Percentiles rank a stretch among this genome's conserved stretches.
phyloP scores from a whole-genome alignment of 805 yeast genomes.

The Nakazawaea wyomingensis region DNA sequence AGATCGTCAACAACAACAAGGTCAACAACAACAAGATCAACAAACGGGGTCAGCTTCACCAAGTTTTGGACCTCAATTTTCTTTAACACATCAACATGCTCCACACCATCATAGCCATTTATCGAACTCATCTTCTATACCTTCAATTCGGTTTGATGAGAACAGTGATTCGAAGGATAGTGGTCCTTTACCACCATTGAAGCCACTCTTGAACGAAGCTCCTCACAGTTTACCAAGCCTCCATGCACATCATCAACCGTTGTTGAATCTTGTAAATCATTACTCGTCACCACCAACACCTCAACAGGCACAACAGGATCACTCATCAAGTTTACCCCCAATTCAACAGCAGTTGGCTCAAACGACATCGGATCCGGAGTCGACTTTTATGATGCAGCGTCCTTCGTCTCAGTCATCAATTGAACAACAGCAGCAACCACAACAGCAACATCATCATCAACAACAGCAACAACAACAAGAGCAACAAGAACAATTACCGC shows the following conservation, averaged over 20 bases:
- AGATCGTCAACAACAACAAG: constrained; percentile 13
- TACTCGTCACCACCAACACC: constrained; percentile 12
- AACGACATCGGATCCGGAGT: background rate
- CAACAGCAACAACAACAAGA: background rate
- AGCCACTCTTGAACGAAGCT: constrained; percentile 15
- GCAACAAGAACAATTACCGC: constrained; percentile 8
- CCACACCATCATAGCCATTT: constrained; percentile 14
- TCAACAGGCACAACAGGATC: constrained; percentile 15
- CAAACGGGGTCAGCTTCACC: constrained; percentile 22
- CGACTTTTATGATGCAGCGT: background rate
- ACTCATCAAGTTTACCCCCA: constrained; percentile 12
- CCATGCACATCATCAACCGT: constrained; percentile 5
- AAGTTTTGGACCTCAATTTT: constrained; percentile 27
- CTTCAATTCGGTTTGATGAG: constrained; percentile 15
- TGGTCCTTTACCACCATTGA: constrained; percentile 14
- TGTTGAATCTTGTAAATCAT: constrained; percentile 12
- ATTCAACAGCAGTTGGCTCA: constrained; percentile 8
- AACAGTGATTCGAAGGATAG: constrained; percentile 7
- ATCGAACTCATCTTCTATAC: constrained; percentile 24
- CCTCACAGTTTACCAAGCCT: constrained; percentile 1
- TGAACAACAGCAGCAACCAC: background rate
- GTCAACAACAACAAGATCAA: constrained; percentile 5
- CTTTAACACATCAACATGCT: constrained; percentile 14
- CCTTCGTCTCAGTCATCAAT: background rate
- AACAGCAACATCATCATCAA: background rate